Percentiles rank a stretch among this genome's conserved stretches.
These are phyloP conservation scores for Penicillium sp. DNA, from an alignment of 2,329 filamentous ascomycete species.

Conservation along the genomic window DNA sequence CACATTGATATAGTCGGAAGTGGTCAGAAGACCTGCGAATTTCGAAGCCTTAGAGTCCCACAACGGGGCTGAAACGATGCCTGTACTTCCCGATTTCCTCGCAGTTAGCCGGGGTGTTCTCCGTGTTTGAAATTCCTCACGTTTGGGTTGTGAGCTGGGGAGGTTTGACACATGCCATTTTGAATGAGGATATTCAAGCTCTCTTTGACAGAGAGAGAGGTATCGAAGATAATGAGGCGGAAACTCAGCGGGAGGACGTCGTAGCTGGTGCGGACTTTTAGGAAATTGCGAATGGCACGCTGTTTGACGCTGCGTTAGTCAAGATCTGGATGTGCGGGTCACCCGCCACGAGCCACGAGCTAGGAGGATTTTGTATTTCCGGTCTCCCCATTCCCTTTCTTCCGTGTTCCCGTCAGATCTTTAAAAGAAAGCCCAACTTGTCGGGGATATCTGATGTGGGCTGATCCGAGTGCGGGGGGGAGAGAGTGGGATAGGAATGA, in stretches of 20 bases:
- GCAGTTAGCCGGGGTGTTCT: constrained; percentile 17
- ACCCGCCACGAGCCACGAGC: constrained; percentile 13
- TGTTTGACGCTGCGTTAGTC: constrained; percentile 45
- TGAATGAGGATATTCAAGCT: constrained; percentile 93
- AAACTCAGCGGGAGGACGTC: constrained; percentile 96
- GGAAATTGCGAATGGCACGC: constrained; percentile 91
- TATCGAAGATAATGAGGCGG: constrained; percentile 93
- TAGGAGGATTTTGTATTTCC: constrained; percentile 12
- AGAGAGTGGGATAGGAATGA: not conserved
- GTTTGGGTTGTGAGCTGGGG: not conserved
- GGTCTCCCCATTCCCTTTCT: not conserved
- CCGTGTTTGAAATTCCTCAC: not conserved
- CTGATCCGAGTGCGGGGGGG: constrained; percentile 1
- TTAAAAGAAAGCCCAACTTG: constrained; percentile 1
- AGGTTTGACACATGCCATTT: constrained; percentile 65
- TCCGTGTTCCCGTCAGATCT: constrained; percentile 4
- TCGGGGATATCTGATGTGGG: not conserved
- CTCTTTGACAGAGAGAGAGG: constrained; percentile 92
- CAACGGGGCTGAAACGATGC: constrained; percentile 93
- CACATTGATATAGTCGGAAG: constrained; percentile 96
- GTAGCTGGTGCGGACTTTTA: constrained; percentile 95
- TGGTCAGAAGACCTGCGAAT: constrained; percentile 91
- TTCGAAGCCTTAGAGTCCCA: constrained; percentile 94
- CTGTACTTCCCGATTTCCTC: constrained; percentile 49
- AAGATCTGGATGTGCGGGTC: constrained; percentile 18